Conservation (phyloP, 441 rosid species). For the Macaranga tanarius region DNA sequence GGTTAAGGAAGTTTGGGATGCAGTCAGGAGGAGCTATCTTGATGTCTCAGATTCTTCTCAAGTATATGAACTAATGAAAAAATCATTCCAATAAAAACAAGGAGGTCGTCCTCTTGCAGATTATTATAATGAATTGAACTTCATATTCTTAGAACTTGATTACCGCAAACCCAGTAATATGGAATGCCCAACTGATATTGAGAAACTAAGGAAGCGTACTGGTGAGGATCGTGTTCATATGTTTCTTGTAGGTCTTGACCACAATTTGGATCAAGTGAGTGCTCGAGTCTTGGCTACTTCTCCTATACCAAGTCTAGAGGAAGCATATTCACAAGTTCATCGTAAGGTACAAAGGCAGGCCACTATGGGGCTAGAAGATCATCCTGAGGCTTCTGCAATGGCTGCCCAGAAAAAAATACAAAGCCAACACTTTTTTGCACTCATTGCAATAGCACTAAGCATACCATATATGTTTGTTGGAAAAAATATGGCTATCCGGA, state of each 20-base stretch:
- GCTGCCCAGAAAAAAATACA: background rate
- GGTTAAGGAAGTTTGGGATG: background rate
- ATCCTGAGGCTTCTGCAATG: background rate
- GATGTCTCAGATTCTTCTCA: background rate
- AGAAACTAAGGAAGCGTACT: background rate
- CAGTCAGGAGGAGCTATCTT: conserved; percentile 1
- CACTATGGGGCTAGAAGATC: background rate
- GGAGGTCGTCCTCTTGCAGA: background rate
- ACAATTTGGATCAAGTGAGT: conserved; percentile 13
- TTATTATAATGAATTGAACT: background rate
- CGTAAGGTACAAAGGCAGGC: background rate
- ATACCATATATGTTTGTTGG: background rate
- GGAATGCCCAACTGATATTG: background rate
- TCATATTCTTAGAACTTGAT: background rate
- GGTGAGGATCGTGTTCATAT: background rate
- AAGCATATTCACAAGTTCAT: background rate
- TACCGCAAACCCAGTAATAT: conserved; percentile 1
- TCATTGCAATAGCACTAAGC: background rate
- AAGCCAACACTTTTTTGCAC: background rate
- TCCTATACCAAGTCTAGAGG: background rate
- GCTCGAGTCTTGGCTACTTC: background rate
- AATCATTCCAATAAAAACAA: background rate
- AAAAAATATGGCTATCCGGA: conserved; percentile 6
- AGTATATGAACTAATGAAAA: background rate
- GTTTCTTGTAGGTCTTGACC: background rate